Evolutionary conservation across 257 asterid species (phyloP), one percentile per base, ranked within the genome.

Genomic region (Osmanthus fragrans): DNA sequence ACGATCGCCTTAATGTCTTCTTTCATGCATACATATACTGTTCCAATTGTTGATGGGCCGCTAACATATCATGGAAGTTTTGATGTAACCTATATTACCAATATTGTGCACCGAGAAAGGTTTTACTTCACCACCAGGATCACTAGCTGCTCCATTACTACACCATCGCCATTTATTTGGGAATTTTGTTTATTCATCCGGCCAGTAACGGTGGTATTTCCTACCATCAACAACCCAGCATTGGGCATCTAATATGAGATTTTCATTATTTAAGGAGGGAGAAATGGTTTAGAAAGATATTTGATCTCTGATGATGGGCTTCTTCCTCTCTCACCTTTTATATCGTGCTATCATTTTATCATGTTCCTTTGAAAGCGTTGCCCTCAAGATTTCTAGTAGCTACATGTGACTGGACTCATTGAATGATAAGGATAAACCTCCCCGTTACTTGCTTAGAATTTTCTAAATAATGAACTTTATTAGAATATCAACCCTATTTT

Each of bases 391-490:
- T 7, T 60, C 16, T 60, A 10, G 67, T 23, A 23, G 32, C 16
- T 60, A 21, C 33, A 9, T 60, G 15, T 56, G 32, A 60, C n/a
- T 67, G 60, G 39, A 33, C 51, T 81, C 72, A 37, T 73, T 45
- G 69, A 77, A 65, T 64, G 27, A 49, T 27, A 36, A 70, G 54
- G 77, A 78, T 49, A 37, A 75, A 56, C 70, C 71, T 66, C 45
- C 13, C 70, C 39, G 40, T 33, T 49, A 65, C 71, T 23, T 3
- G 13, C 73, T 69, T 70, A 47, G 60, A 29, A 54, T 51, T 69
- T 73, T 72, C 74, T 23, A 68, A 32, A 58, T 47, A 4, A 74
- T 70, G 27, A 51, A 34, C 68, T 60, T 29, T 60, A 34, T 51
- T 73, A 13, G 7, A 27, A 72, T 40, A 36, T 39, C 68, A 34